Percentiles rank a stretch among this genome's conserved stretches.
These are phyloP conservation scores for Xylaria bambusicola DNA, from an alignment of 495 filamentous ascomycete species.

Conservation along the genomic window DNA sequence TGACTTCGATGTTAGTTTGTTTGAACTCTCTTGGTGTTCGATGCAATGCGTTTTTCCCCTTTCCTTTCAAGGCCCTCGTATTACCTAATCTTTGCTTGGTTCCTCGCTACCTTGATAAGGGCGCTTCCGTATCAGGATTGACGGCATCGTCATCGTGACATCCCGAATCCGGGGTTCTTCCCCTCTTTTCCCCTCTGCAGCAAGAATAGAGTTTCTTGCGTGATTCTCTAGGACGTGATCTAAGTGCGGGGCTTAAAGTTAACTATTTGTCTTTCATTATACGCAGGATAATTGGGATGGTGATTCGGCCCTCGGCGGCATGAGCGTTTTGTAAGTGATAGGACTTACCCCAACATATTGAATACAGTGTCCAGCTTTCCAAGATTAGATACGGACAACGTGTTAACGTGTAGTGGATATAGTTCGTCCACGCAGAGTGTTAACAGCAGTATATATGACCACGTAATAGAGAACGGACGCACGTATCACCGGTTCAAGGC, in stretches of 20 bases:
- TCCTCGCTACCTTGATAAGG: too few relatives aligned
- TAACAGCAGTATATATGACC: conserved; percentile 21
- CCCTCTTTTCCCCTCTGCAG: background rate
- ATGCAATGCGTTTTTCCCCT: background rate
- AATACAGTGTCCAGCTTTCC: too few relatives aligned
- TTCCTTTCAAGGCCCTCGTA: background rate
- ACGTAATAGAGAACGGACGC: conserved; percentile 29
- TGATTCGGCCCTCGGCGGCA: conserved; percentile 15
- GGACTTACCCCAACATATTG: too few relatives aligned
- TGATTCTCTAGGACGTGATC: background rate
- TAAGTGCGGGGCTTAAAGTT: background rate
- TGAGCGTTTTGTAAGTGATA: conserved; percentile 13
- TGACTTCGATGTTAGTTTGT: conserved; percentile 8
- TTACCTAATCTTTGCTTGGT: background rate
- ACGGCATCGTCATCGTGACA: too few relatives aligned
- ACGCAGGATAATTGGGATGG: conserved; percentile 8
- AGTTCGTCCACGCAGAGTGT: conserved; percentile 10
- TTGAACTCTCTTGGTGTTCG: too few relatives aligned
- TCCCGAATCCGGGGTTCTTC: too few relatives aligned
- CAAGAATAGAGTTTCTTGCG: background rate
- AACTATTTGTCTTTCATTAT: background rate
- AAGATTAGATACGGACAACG: background rate
- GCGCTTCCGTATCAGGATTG: too few relatives aligned
- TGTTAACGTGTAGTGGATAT: background rate
- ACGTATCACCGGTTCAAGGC: conserved; percentile 33